Percentiles rank a stretch among this genome's conserved stretches.
These are phyloP conservation scores for Picochlorum sp. DNA, from an alignment of 139 green algal species.

Conservation along the genomic window DNA sequence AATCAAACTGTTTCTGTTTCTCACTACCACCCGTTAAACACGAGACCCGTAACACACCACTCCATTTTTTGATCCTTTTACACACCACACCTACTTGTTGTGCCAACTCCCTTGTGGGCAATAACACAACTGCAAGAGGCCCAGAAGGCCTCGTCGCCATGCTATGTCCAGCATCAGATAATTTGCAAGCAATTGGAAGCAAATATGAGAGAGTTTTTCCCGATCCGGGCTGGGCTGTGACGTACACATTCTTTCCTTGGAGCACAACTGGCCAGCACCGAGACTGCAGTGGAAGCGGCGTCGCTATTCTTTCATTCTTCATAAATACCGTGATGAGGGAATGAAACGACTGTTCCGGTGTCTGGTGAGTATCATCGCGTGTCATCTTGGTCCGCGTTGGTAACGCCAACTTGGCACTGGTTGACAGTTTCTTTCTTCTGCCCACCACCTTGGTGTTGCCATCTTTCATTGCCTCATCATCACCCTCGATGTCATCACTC, in stretches of 20 bases:
- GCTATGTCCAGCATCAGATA: slow-evolving; percentile 9
- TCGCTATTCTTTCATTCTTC: slow-evolving; percentile 41
- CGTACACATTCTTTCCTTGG: slow-evolving; percentile 32
- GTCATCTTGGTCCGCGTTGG: not conserved
- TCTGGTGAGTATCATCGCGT: slow-evolving; percentile 5
- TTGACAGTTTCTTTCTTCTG: slow-evolving; percentile 5
- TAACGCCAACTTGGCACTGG: not conserved
- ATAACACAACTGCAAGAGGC: slow-evolving; percentile 52
- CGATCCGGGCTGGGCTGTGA: slow-evolving; percentile 60
- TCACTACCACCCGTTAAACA: slow-evolving; percentile 60
- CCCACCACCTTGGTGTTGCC: too few species aligned
- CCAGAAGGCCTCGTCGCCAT: slow-evolving; percentile 12
- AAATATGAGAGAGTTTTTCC: slow-evolving; percentile 82
- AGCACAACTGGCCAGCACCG: slow-evolving; percentile 31
- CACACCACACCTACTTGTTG: slow-evolving; percentile 47
- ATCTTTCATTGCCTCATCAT: not conserved
- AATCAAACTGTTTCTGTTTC: slow-evolving; percentile 46
- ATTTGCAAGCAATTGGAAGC: slow-evolving; percentile 38
- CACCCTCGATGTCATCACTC: not conserved
- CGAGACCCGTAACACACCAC: slow-evolving; percentile 26
- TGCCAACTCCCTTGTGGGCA: slow-evolving; percentile 74
- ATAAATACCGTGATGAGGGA: slow-evolving; percentile 50
- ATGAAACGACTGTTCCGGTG: slow-evolving; percentile 13
- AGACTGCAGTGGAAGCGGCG: slow-evolving; percentile 62
- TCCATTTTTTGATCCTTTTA: slow-evolving; percentile 17